These are phyloP conservation scores for Arabidopsis hybrid DNA, from an alignment of 441 rosid species.

Conservation along the genomic window DNA sequence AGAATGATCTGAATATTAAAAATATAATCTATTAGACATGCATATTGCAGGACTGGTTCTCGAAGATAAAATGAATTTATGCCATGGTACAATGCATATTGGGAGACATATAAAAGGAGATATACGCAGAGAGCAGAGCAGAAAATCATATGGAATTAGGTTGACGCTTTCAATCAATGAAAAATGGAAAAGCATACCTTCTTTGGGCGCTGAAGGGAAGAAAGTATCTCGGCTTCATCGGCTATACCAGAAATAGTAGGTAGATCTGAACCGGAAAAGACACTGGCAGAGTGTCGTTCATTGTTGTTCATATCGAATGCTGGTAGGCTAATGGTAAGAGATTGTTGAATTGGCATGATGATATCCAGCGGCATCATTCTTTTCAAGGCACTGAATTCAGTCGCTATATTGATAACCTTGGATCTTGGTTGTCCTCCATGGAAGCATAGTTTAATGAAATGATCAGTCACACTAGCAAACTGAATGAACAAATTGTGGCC, in stretches of 20 bases:
- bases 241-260: constrained; percentile 92
- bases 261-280: constrained; percentile 82
- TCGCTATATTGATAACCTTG: constrained; percentile 83
- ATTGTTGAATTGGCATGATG: constrained; percentile 95
- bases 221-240: constrained; percentile 99
- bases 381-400: constrained; percentile 98
- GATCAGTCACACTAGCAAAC: constrained; percentile 92
- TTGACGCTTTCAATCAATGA: background rate
- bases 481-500: constrained; percentile 84
- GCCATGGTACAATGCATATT: constrained; percentile 18
- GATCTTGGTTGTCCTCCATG: constrained; percentile 91
- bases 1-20: constrained; percentile 71
- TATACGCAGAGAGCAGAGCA: constrained; percentile 13
- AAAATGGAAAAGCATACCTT: constrained; percentile 57
- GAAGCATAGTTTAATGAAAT: constrained; percentile 92
- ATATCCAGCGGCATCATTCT: constrained; percentile 98
- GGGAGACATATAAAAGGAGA: constrained; percentile 22
- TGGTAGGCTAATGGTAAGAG: constrained; percentile 91
- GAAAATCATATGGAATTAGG: constrained; percentile 11
- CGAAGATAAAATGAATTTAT: constrained; percentile 20
- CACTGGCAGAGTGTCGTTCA: constrained; percentile 65
- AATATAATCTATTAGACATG: constrained; percentile 18
- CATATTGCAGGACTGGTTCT: constrained; percentile 11
- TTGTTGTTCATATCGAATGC: constrained; percentile 58
- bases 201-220: constrained; percentile 97